Evolutionary conservation across 1,139 yeast species (phyloP).

Genomic region (Geotrichum citri-aurantii): DNA sequence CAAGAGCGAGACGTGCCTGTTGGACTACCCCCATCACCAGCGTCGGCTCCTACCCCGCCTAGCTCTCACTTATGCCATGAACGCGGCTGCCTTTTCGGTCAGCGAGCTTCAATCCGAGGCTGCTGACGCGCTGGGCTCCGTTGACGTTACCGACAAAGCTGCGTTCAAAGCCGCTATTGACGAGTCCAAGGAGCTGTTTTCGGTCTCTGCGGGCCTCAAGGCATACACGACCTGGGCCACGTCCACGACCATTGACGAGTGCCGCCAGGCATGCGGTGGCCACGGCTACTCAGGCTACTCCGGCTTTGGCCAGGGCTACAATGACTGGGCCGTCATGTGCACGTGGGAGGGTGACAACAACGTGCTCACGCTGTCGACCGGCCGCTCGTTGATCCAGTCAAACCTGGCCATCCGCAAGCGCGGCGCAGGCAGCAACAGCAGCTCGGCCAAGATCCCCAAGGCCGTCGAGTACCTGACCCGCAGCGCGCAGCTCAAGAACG

Average conservation of each 20-base stretch:
- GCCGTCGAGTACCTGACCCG: conserved; percentile 23
- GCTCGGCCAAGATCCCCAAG: conserved; percentile 27
- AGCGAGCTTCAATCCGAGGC: conserved; percentile 45
- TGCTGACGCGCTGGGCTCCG: conserved; percentile 44
- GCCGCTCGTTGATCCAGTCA: conserved; percentile 39
- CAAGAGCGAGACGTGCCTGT: conserved; percentile 39
- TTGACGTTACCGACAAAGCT: conserved; percentile 32
- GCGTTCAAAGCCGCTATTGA: conserved; percentile 42
- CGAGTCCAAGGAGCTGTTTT: conserved; percentile 66
- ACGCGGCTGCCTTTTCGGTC: conserved; percentile 62
- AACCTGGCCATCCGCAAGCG: conserved; percentile 28
- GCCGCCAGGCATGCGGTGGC: conserved; percentile 92
- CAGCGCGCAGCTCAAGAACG: conserved; percentile 21
- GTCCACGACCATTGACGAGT: conserved; percentile 68
- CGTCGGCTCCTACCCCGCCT: conserved; percentile 73
- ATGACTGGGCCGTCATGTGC: conserved; percentile 88
- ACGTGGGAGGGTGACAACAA: conserved; percentile 96
- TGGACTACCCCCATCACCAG: conserved; percentile 81
- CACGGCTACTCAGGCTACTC: conserved; percentile 84
- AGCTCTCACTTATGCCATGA: conserved; percentile 67
- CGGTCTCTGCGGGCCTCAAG: conserved; percentile 77
- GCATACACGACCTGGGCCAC: conserved; percentile 82
- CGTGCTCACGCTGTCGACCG: conserved; percentile 71
- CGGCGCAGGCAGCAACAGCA: conserved; percentile 25
- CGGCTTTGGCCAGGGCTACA: conserved; percentile 78